Evolutionary conservation across 345 rosid genomes (phyloP), one percentile per base, ranked within the genome.

Genomic region (Brassica carinata): DNA sequence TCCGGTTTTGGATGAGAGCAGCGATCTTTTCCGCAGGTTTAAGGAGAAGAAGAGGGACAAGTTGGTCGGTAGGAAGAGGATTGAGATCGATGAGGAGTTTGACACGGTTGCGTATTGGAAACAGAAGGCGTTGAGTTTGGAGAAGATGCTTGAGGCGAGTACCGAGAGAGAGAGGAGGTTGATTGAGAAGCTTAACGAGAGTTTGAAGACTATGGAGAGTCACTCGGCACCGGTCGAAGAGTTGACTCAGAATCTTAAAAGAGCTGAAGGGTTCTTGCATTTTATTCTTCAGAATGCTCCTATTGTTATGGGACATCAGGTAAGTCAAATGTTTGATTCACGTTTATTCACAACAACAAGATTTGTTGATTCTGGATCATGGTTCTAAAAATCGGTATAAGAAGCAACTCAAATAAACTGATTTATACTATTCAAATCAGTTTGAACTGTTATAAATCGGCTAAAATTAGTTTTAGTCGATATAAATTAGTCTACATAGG

Each of bases 251-350:
- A 93, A 91, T 77, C 89, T 95, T 48, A 88, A 87, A 45, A 88
- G 98, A 75, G 99, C 99, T 1, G 99, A 95, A 76, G 92, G 92
- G 72, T 95, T 93, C 86, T 81, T 95, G 81, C 98, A 95, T 82
- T 95, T 95, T 74, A 90, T 95, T 26, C 98, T 95, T 72, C 96
- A 91, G 83, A 90, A 79, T 87, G 99, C 99, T 48, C 98, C 99
- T 5, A 88, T 95, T 72, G 98, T 93, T 59, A 91, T 93, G 33
- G 98, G 99, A 0, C 98, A 95, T 87, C 99, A 92, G 92, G 98
- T 92, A 45, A 45, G 15, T 45, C 4, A 13, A 13, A 45, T 45
- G 55, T 45, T 45, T 45, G 13, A 43, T 43, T 43, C n/a, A 0
- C 51, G 5, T 10, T 43, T 10, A 10, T 3, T 43, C 14, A 10